Evolutionary conservation across 768 basidiomycete species (phyloP).

Genomic region (Auriscalpium vulgare): DNA sequence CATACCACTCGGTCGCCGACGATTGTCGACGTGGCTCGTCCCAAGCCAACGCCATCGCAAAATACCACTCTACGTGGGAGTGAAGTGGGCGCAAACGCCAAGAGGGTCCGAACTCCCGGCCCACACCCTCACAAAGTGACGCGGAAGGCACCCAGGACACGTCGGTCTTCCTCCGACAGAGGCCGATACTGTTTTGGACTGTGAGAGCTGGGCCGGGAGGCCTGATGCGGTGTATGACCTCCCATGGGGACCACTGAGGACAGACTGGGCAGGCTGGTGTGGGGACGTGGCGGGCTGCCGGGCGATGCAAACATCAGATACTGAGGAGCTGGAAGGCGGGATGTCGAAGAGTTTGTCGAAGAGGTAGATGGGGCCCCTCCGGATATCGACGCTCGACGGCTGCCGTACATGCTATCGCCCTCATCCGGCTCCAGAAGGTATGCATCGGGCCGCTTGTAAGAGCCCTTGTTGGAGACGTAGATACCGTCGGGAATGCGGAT

Average conservation of each 20-base stretch:
- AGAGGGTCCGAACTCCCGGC: not conserved
- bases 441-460: conserved; percentile 20
- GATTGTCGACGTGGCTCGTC: no score
- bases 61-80: not conserved
- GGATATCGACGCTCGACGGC: conserved; percentile 6
- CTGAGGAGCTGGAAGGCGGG: conserved; percentile 1
- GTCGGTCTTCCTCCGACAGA: conserved; percentile 27
- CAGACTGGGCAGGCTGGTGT: conserved; percentile 11
- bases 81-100: not conserved
- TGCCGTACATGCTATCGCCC: conserved; percentile 17
- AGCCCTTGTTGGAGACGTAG: conserved; percentile 61
- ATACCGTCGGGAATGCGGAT: conserved; percentile 62
- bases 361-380: conserved; percentile 8
- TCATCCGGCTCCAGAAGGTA: conserved; percentile 21
- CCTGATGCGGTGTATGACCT: conserved; percentile 4
- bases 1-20: no score
- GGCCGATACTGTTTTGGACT: conserved; percentile 20
- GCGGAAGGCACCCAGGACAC: conserved; percentile 27
- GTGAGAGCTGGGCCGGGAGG: conserved; percentile 4
- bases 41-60: no score
- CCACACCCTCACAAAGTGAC: conserved; percentile 19
- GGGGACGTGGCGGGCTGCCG: conserved; percentile 5
- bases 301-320: conserved; percentile 2
- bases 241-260: conserved; percentile 12
- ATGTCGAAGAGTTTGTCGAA: not conserved